Evolutionary conservation across 2,329 filamentous ascomycete genomes (phyloP).

Genomic region (Monilinia fructicola): DNA sequence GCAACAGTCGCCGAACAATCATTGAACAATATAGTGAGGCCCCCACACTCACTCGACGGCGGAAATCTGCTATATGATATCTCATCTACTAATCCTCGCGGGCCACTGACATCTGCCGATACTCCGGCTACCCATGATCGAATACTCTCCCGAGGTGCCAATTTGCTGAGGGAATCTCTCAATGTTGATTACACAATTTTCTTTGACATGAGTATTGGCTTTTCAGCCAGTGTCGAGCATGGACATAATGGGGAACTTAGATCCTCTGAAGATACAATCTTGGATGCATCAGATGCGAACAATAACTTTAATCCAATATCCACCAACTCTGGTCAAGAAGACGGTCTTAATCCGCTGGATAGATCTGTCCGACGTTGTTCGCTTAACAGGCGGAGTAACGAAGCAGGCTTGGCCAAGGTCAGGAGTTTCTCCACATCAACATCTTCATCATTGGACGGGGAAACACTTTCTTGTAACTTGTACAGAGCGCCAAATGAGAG

Average conservation of each 20-base stretch:
- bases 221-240: conserved; percentile 5
- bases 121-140: conserved; percentile 16
- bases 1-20: conserved; percentile 16
- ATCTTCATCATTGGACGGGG: conserved; percentile 2
- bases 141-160: conserved; percentile 24
- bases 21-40: conserved; percentile 8
- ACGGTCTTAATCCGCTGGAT: neutral
- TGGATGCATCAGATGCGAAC: neutral
- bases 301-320: neutral
- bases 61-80: conserved; percentile 1
- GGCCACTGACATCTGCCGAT: neutral
- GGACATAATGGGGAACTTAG: neutral
- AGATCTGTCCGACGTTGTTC: neutral
- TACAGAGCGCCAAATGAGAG: conserved; percentile 13
- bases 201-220: conserved; percentile 24
- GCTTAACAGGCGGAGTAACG: conserved; percentile 11
- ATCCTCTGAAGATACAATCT: neutral
- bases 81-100: neutral
- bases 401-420: conserved; percentile 14
- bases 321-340: neutral
- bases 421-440: conserved; percentile 14
- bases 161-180: conserved; percentile 28
- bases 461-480: conserved; percentile 4
- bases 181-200: conserved; percentile 29
- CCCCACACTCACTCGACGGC: neutral